Base-by-base conservation (phyloP, 768 basidiomycete genomes). In the Multifurca ochricompacta region DNA sequence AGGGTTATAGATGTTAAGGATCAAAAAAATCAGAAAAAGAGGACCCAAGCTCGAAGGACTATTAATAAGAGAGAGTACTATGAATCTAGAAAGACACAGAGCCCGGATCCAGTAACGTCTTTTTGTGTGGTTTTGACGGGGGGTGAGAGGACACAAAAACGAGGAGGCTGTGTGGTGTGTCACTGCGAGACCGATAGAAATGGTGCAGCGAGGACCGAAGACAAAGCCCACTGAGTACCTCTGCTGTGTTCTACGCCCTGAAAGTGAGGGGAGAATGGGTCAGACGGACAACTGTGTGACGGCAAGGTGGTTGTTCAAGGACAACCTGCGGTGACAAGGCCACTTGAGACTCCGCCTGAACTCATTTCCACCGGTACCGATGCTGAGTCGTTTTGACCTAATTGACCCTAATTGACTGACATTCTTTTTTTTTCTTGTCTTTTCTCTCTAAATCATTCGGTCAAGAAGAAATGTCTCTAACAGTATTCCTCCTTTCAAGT, bases 311-410 rank as follows among this genome's bases (percentile, higher is more conserved):
- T 58, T 49, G 59, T 60, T 60, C 10, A 41, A 45, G 51, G 45
- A 58, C 45, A 60, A 60, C 59, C 48, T 27, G 35, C 28, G 28
- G 42, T 50, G 48, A 42, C 35, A 13, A 44, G 19, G 18, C 6
- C 28, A 37, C 27, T 59, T 60, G 6, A 32, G 46, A 60, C 59
- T 60, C 59, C 59, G 59, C 59, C 40, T 18, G 36, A 60, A 58
- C 41, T 54, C 37, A 42, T 35, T 50, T 28, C 40, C 56, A 35
- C 34, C 14, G 10, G 25, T 32, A 27, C 14, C 42, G 48, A 35
- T 18, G 13, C 54, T 48, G 47, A 48, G 25, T 48, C 47, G 19
- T 6, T 27, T 48, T 48, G 47, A 48, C 35, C n/a, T 48, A 7
- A 40, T 30, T n/a, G n/a, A n/a, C n/a, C n/a, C n/a, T n/a, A n/a